Percentiles rank a stretch among this genome's conserved stretches.
phyloP scores from a whole-genome alignment of 2,329 filamentous ascomycete genomes.

The Ascochyta koolunga region DNA sequence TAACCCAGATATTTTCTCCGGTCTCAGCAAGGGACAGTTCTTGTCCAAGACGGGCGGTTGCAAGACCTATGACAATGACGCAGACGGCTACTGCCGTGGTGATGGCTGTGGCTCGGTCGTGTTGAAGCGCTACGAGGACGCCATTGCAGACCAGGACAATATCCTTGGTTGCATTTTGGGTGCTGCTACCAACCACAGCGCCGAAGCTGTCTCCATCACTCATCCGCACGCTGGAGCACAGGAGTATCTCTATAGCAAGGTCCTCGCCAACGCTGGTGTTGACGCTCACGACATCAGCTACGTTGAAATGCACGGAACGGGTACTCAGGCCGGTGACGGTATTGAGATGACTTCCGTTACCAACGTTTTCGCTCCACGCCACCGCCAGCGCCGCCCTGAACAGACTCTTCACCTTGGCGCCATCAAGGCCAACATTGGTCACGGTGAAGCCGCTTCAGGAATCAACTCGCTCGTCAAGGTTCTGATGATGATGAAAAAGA shows the following conservation, averaged over 20 bases:
- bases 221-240: conserved; percentile 81
- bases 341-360: conserved; percentile 82
- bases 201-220: conserved; percentile 81
- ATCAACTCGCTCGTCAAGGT: conserved; percentile 62
- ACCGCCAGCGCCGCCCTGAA: conserved; percentile 56
- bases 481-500: conserved; percentile 61
- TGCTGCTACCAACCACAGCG: conserved; percentile 80
- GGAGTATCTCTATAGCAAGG: conserved; percentile 70
- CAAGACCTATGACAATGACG: conserved; percentile 80
- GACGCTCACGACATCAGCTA: conserved; percentile 80
- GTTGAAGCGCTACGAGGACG: conserved; percentile 80
- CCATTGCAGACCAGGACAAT: conserved; percentile 74
- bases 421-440: conserved; percentile 62
- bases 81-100: conserved; percentile 82
- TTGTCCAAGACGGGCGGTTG: conserved; percentile 77
- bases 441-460: conserved; percentile 61
- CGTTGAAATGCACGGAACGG: conserved; percentile 89
- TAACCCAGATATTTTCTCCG: conserved; percentile 80
- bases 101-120: conserved; percentile 77
- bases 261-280: conserved; percentile 74
- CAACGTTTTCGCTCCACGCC: conserved; percentile 63
- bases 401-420: conserved; percentile 60
- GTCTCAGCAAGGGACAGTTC: conserved; percentile 77
- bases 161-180: conserved; percentile 76
- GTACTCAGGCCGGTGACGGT: conserved; percentile 82